Percentiles rank a stretch among this genome's conserved stretches.
Conservation (phyloP, 768 basidiomycete species). For the Botryobasidium botryosum region DNA sequence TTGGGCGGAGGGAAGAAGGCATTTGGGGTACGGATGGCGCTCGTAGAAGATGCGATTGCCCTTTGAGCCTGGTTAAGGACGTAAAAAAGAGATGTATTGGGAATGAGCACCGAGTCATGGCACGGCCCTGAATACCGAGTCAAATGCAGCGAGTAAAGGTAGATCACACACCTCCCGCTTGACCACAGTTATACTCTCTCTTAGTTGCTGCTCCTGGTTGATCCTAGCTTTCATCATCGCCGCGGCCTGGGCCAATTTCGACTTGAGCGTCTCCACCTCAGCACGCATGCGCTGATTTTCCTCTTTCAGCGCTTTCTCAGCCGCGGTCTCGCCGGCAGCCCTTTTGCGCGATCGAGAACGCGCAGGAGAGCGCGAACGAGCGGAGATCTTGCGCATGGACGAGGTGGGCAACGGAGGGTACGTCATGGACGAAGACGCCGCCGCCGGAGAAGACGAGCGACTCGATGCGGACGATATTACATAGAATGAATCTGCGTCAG, state of each 20-base stretch:
- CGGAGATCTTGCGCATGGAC: background rate
- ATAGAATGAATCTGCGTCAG: conserved; percentile 53
- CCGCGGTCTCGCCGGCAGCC: background rate
- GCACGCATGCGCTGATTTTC: conserved; percentile 50
- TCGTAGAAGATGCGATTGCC: conserved; percentile 19
- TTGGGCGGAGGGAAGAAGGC: conserved; percentile 32
- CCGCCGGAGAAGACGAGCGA: background rate
- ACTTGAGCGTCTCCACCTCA: conserved; percentile 41
- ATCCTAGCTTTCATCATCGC: conserved; percentile 47
- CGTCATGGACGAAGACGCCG: background rate
- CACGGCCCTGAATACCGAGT: background rate
- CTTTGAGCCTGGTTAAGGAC: conserved; percentile 45
- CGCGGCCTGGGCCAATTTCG: conserved; percentile 43
- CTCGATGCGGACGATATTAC: conserved; percentile 32
- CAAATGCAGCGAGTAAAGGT: background rate
- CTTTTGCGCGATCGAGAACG: conserved; percentile 2
- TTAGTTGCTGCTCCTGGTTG: conserved; percentile 62
- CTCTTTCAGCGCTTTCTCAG: conserved; percentile 15
- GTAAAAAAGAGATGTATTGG: conserved; percentile 7
- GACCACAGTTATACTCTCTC: conserved; percentile 63
- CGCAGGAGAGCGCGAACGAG: background rate
- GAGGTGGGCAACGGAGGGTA: background rate
- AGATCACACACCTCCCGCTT: conserved; percentile 36
- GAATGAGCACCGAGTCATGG: background rate
- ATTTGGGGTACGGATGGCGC: background rate